A percentile compares a stretch with the other conserved stretches of the same genome.
phyloP scores from a whole-genome alignment of 768 basidiomycete genomes.

The Kwoniella mangroviensis region DNA sequence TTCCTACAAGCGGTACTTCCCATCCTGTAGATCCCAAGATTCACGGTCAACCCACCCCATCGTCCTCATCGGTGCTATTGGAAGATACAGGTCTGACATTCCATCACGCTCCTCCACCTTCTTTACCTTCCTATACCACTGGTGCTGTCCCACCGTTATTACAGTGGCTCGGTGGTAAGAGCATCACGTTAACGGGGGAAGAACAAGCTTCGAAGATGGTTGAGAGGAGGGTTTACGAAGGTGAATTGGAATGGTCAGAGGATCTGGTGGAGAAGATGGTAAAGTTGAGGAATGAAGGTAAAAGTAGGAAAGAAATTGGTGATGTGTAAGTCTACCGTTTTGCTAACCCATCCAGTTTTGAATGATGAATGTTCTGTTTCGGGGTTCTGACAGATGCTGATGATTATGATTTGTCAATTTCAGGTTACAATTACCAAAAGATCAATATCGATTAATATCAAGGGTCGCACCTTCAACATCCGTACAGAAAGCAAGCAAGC shows the following conservation, averaged over 20 bases:
- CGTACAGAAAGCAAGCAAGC: conserved; percentile 27
- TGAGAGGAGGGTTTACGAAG: conserved; percentile 21
- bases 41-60: conserved; percentile 5
- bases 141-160: conserved; percentile 48
- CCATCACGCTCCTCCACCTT: conserved; percentile 54
- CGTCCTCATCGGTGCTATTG: conserved; percentile 18
- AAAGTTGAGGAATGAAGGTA: conserved; percentile 41
- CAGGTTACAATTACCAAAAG: conserved; percentile 35
- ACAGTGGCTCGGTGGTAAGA: conserved; percentile 44
- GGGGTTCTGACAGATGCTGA: background rate
- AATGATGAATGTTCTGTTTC: background rate
- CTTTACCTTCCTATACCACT: conserved; percentile 48
- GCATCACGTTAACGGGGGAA: conserved; percentile 41
- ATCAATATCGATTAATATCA: conserved; percentile 38
- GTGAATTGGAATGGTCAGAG: conserved; percentile 31
- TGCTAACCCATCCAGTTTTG: background rate
- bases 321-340: conserved; percentile 38
- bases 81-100: conserved; percentile 38
- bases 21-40: conserved; percentile 29
- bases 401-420: no score
- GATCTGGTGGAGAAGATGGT: conserved; percentile 40
- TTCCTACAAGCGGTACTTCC: conserved; percentile 52
- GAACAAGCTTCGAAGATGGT: conserved; percentile 36
- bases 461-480: conserved; percentile 42
- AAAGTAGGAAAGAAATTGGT: conserved; percentile 41